Evolutionary conservation across 1,139 yeast genomes (phyloP).

Genomic region (Martiniozyma asiatica): DNA sequence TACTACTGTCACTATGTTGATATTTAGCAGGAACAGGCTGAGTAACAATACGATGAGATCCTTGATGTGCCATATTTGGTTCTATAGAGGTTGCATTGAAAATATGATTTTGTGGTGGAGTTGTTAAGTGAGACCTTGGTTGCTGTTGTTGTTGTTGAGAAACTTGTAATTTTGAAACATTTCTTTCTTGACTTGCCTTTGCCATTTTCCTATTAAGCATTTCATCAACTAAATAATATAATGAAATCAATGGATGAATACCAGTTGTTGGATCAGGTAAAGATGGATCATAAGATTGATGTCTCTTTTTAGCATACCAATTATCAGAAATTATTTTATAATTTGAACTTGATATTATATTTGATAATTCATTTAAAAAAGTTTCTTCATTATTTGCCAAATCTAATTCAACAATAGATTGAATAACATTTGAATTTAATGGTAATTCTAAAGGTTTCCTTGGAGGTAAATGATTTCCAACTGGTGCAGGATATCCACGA

Average conservation of each 20-base stretch:
- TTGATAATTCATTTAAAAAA: conserved; percentile 44
- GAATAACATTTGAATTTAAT: conserved; percentile 56
- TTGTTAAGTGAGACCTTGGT: conserved; percentile 12
- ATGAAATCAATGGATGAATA: conserved; percentile 78
- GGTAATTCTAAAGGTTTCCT: conserved; percentile 68
- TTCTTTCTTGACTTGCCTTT: conserved; percentile 26
- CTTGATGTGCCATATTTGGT: conserved; percentile 11
- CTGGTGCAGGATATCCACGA: conserved; percentile 70
- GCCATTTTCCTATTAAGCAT: conserved; percentile 61
- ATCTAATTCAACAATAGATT: conserved; percentile 69
- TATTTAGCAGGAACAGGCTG: conserved; percentile 13
- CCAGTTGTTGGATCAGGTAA: conserved; percentile 72
- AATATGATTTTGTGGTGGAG: conserved; percentile 10
- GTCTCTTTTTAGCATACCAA: conserved; percentile 38
- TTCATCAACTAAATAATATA: conserved; percentile 79
- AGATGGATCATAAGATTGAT: conserved; percentile 17
- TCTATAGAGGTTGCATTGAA: conserved; percentile 11
- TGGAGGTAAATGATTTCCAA: conserved; percentile 62
- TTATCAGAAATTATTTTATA: conserved; percentile 55
- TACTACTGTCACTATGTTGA: conserved; percentile 7
- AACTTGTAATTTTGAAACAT: background rate
- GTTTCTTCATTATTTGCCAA: conserved; percentile 53
- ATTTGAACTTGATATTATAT: conserved; percentile 50
- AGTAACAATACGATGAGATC: conserved; percentile 11
- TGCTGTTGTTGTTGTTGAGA: conserved; percentile 9